Conservation (phyloP, 176 grass and related monocot species). For the Pharus latifolius region DNA sequence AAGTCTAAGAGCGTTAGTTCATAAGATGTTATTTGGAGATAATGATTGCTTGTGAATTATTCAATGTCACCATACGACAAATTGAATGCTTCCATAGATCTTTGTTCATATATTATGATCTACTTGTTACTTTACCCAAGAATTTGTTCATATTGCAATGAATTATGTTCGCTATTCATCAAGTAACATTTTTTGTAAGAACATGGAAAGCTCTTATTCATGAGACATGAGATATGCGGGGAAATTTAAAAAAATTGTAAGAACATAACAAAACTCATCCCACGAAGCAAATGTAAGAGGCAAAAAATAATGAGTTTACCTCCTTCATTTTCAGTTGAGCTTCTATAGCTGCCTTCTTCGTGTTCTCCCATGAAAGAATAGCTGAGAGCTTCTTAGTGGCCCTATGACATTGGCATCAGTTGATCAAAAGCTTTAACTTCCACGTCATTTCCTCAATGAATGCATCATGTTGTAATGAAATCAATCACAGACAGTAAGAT, state of each 20-base stretch:
- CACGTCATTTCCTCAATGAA: background rate
- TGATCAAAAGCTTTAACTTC: background rate
- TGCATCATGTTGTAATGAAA: background rate
- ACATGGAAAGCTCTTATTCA: no score
- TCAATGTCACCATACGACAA: background rate
- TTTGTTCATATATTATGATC: background rate
- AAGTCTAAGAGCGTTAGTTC: background rate
- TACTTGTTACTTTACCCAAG: background rate
- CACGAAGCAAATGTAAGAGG: background rate
- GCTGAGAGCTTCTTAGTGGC: slow-evolving; percentile 54
- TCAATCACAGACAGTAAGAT: background rate
- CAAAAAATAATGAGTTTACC: slow-evolving; percentile 24
- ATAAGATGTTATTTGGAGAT: background rate
- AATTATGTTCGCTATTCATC: background rate
- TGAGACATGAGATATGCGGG: background rate
- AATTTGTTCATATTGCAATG: background rate
- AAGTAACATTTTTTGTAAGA: no score
- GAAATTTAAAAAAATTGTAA: background rate
- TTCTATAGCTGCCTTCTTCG: slow-evolving; percentile 55
- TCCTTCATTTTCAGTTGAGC: slow-evolving; percentile 61
- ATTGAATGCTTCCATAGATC: background rate
- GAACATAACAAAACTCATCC: background rate
- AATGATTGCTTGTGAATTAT: background rate
- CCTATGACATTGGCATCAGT: slow-evolving; percentile 18
- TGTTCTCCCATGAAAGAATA: slow-evolving; percentile 83